phyloP scores from a whole-genome alignment of 2,329 filamentous ascomycete species.

The Penicillium sp. region DNA sequence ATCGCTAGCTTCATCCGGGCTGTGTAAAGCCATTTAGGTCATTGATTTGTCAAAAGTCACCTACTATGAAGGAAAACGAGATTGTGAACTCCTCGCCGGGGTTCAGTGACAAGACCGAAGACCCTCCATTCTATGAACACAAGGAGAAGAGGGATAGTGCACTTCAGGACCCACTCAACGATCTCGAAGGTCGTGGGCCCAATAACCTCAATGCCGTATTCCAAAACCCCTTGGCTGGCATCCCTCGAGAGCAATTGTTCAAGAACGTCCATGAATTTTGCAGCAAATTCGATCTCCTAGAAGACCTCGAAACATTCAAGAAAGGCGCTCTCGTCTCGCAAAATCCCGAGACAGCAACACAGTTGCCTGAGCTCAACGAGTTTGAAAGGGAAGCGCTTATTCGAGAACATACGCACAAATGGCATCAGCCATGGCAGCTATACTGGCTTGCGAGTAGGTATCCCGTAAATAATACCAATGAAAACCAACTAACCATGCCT shows the following conservation, averaged over 20 bases:
- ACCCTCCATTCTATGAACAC: conserved; percentile 4
- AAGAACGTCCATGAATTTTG: conserved; percentile 58
- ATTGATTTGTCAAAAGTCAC: background rate
- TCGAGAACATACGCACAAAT: conserved; percentile 51
- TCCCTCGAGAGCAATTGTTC: conserved; percentile 55
- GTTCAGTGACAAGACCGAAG: conserved; percentile 4
- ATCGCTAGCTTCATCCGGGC: background rate
- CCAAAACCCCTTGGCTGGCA: conserved; percentile 56
- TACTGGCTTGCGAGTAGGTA: conserved; percentile 48
- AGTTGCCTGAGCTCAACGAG: conserved; percentile 48
- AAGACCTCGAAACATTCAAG: conserved; percentile 50
- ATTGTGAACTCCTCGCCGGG: background rate
- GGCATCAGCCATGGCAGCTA: conserved; percentile 51
- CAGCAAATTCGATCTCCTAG: conserved; percentile 47
- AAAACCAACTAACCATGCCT: conserved; percentile 8
- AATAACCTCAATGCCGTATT: conserved; percentile 40
- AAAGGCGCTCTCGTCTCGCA: conserved; percentile 56
- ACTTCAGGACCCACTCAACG: conserved; percentile 23
- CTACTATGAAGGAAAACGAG: conserved; percentile 8
- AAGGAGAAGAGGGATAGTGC: conserved; percentile 9
- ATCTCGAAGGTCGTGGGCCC: conserved; percentile 24
- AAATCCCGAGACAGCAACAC: conserved; percentile 50
- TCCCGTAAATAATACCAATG: background rate
- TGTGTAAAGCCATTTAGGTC: background rate
- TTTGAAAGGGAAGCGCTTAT: conserved; percentile 44